Conservation (phyloP, 2,329 filamentous ascomycete species). For the Alternaria conjuncta region DNA sequence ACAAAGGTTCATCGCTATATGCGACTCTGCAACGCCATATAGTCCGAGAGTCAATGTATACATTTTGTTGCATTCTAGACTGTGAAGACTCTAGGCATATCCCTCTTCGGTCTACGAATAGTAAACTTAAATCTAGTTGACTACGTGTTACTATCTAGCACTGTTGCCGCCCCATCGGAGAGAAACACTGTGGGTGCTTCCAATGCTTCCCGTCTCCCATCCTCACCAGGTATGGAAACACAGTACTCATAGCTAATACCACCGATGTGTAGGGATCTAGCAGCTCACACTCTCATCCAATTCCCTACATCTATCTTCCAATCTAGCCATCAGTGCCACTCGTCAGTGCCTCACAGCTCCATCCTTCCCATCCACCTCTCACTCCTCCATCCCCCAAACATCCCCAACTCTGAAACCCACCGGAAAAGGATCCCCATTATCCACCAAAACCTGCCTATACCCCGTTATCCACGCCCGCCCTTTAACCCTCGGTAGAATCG, state of each 20-base stretch:
- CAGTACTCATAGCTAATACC: not conserved
- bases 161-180: not conserved
- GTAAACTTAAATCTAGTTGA: no score
- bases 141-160: not conserved
- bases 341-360: not conserved
- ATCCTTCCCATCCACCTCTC: not conserved
- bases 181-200: not conserved
- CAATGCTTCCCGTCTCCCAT: not conserved
- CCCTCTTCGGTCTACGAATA: not conserved
- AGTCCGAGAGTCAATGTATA: not conserved
- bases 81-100: not conserved
- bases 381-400: constrained; percentile 17
- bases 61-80: not conserved
- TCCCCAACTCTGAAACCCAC: constrained; percentile 49
- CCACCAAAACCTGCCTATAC: constrained; percentile 53
- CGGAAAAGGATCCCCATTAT: constrained; percentile 55
- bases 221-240: accelerated
- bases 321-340: not conserved
- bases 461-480: constrained; percentile 57
- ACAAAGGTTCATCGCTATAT: not conserved
- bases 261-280: not conserved
- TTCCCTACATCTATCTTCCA: not conserved
- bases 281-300: not conserved
- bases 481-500: constrained; percentile 52
- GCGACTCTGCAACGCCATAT: not conserved